A percentile compares a stretch with the other conserved stretches of the same genome.
phyloP scores from a whole-genome alignment of 768 basidiomycete species.

The Clavulina sp. region DNA sequence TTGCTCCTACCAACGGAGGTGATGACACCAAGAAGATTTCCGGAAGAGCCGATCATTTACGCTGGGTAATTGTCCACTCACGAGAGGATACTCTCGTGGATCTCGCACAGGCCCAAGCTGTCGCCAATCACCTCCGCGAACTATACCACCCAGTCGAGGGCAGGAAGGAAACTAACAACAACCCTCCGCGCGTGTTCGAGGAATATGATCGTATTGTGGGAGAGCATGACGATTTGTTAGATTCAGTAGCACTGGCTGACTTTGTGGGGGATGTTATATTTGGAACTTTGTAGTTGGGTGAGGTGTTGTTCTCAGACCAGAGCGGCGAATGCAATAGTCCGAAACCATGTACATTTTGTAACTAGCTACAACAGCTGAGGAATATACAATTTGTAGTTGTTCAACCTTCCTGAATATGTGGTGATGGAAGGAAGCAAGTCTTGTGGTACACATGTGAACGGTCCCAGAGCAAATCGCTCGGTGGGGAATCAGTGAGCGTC shows the following conservation, averaged over 20 bases:
- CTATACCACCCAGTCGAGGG: slow-evolving; percentile 15
- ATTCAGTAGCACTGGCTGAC: neutral
- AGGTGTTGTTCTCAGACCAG: too few relatives aligned
- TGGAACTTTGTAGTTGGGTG: too few relatives aligned
- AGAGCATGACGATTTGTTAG: neutral
- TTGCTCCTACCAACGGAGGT: slow-evolving; percentile 17
- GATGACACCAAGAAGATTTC: slow-evolving; percentile 8
- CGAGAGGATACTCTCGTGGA: slow-evolving; percentile 53
- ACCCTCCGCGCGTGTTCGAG: neutral
- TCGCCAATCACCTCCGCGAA: slow-evolving; percentile 35
- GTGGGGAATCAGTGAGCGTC: too few relatives aligned
- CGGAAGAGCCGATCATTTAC: slow-evolving; percentile 19
- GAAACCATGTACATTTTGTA: too few relatives aligned
- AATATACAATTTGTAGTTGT: too few relatives aligned
- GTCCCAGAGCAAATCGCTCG: neutral
- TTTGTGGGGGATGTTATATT: neutral
- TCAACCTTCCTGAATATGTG: too few relatives aligned
- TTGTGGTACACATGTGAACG: neutral
- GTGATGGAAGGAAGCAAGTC: too few relatives aligned
- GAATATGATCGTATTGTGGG: neutral
- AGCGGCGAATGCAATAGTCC: too few relatives aligned
- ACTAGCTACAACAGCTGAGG: too few relatives aligned
- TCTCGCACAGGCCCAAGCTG: slow-evolving; percentile 37
- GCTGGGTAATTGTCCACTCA: slow-evolving; percentile 65
- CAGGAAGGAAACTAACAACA: neutral